Base-by-base conservation (phyloP, 805 yeast genomes). In the Tetrapisispora pingtungensis region DNA sequence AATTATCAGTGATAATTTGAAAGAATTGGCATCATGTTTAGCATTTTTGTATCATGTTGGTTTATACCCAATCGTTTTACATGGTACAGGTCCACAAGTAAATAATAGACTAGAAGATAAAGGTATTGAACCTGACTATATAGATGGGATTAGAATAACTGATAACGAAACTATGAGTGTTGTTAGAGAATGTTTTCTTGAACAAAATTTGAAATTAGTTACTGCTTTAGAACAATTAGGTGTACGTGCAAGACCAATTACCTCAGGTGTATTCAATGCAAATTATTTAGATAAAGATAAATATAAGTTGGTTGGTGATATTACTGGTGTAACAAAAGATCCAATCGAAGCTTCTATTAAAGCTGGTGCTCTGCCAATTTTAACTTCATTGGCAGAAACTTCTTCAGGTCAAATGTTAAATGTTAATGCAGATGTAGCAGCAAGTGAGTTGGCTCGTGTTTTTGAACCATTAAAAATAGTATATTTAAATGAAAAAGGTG, bases 61-160 rank as follows among this genome's bases (percentile, higher is more conserved):
- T 12, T 75, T 93, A 48, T 93, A 88, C 58, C 99, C 99, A 22
- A 88, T 93, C 49, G 95, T 93, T 10, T 74, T 93, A 46, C 99
- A 93, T 62, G 99, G 99, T 26, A 93, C 98, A 1, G 99, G 99
- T 17, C 99, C 99, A 7, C 99, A 93, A 68, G 93, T 93, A 69
- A 93, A 93, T 63, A 95, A 84, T 58, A 77, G 88, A 54, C 74
- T 93, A 47, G 98, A 93, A 66, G 81, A 80, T 42, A 95, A 86
- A 65, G 96, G 96, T 34, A 86, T 93, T 28, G 97, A 85, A 64
- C 97, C 99, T 4, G 87, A 85, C 52, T 93, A 93, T 64, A 83
- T 81, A 49, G 97, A 93, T 60, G 99, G 99, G 8, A 93, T 93
- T 57, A 78, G 99, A 60, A 86, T 93, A 62, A 93, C 99, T 22